Base-by-base conservation (phyloP, 805 yeast genomes). In the Grigorovia jiainica region DNA sequence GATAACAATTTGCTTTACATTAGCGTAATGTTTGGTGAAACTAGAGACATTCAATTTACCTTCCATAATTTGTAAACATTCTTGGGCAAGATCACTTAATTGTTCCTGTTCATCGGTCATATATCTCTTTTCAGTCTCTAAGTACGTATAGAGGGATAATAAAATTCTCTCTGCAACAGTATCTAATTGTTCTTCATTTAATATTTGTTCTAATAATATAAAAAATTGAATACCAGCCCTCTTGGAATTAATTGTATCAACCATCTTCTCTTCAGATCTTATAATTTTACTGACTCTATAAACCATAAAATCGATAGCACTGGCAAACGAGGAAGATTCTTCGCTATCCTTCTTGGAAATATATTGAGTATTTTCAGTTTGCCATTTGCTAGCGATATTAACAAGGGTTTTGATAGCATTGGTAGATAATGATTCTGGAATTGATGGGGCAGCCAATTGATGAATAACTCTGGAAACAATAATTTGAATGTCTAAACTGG, bases 361-460 rank as follows among this genome's bases (percentile, higher is more conserved):
- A 54, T 61, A 73, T 13, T 55, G 47, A 0, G 75, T 67, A 10
- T 66, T 45, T 4, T 68, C 57, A 19, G 60, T 52, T 23, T 74
- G 70, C 95, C 95, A 87, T 42, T 63, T 63, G 61, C 72, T 70
- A 6, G 80, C 67, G 24, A 86, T 68, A 30, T 67, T 58, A 1
- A 81, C 78, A 47, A 89, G 60, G 46, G 81, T 80, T 58, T 81
- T 84, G 18, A 82, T 77, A 23, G 75, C 69, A 55, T 79, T 82
- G 15, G 69, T 58, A 0, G 84, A 82, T 43, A 87, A 65, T 0
- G 71, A 74, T 40, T 78, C 79, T 4, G 82, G 63, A 21, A 87
- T 68, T 6, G 72, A 61, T 2, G 95, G 92, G 2, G 96, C 95
- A 20, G 82, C 77, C 38, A 90, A 64, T 66, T 86, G 95, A 53